Evolutionary conservation across 1,284 basidiomycete species (phyloP).

Genomic region (Irpex rosettiformis): DNA sequence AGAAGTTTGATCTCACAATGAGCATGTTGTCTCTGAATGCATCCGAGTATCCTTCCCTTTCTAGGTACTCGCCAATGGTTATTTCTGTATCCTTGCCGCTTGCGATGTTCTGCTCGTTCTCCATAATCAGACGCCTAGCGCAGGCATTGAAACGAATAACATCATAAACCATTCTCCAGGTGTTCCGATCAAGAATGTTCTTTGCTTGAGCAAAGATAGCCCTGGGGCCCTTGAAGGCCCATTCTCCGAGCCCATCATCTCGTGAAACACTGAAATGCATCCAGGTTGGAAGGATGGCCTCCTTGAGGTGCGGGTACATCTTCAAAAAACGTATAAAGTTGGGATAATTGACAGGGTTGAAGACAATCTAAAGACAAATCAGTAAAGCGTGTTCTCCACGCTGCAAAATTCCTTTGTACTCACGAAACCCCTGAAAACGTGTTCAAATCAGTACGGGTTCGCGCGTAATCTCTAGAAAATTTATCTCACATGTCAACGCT

Average conservation of each 20-base stretch:
- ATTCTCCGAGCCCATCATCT: neutral
- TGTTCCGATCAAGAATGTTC: conserved; percentile 1
- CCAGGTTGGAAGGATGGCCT: neutral
- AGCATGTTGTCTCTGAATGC: neutral
- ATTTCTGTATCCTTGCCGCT: neutral
- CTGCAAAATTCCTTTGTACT: neutral
- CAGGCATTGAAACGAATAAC: conserved; percentile 1
- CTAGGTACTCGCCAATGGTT: conserved; percentile 1
- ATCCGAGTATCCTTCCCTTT: conserved; percentile 1
- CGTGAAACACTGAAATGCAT: conserved; percentile 1
- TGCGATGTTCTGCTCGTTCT: neutral
- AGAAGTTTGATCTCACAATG: neutral
- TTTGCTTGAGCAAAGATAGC: neutral
- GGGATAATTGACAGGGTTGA: conserved; percentile 3
- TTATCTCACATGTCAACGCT: neutral
- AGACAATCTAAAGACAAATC: neutral
- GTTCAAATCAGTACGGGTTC: neutral
- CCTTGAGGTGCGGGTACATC: conserved; percentile 1
- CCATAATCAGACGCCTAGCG: neutral
- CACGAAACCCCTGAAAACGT: neutral
- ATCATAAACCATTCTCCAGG: neutral
- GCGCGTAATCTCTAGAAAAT: no score
- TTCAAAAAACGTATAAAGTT: conserved; percentile 2
- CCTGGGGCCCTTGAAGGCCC: neutral
- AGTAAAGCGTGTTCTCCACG: neutral